phyloP scores from a whole-genome alignment of 352 stramenopile species.

The Phytophthora brassicae region DNA sequence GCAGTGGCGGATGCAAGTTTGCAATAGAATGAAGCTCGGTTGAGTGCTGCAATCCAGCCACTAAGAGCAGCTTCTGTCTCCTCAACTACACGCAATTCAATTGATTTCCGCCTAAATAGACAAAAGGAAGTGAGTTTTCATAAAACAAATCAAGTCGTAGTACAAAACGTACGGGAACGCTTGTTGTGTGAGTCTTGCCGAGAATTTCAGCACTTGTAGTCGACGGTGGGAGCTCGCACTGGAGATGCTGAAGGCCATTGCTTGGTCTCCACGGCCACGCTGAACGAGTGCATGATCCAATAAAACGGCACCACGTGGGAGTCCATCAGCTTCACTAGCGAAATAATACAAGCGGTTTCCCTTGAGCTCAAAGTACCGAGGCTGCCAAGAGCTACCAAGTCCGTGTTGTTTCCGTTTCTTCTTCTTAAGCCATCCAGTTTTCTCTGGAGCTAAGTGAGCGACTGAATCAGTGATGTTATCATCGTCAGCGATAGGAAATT shows the following conservation, averaged over 20 bases:
- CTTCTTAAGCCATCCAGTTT: constrained; percentile 82
- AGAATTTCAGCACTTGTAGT: constrained; percentile 77
- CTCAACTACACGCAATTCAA: constrained; percentile 59
- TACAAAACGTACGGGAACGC: constrained; percentile 44
- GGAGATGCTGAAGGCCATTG: constrained; percentile 72
- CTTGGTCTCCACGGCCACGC: constrained; percentile 57
- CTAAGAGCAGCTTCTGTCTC: constrained; percentile 55
- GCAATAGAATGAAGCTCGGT: constrained; percentile 73
- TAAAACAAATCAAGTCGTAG: not conserved
- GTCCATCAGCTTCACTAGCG: constrained; percentile 65
- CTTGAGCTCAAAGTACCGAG: constrained; percentile 82
- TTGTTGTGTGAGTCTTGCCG: constrained; percentile 66
- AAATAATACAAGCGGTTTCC: constrained; percentile 84
- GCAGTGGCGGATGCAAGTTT: constrained; percentile 41
- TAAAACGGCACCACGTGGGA: constrained; percentile 70
- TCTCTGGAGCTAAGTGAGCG: constrained; percentile 43
- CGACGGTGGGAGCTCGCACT: constrained; percentile 55
- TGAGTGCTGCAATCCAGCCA: constrained; percentile 65
- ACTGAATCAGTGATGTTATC: constrained; percentile 20
- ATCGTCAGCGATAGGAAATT: constrained; percentile 23
- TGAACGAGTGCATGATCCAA: constrained; percentile 72
- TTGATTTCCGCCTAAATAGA: constrained; percentile 49
- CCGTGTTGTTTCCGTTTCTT: constrained; percentile 77
- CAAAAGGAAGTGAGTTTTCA: not conserved
- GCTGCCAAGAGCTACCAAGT: constrained; percentile 69